These are phyloP conservation scores for Claviceps monticola DNA, from an alignment of 2,329 filamentous ascomycete genomes.

Conservation along the genomic window DNA sequence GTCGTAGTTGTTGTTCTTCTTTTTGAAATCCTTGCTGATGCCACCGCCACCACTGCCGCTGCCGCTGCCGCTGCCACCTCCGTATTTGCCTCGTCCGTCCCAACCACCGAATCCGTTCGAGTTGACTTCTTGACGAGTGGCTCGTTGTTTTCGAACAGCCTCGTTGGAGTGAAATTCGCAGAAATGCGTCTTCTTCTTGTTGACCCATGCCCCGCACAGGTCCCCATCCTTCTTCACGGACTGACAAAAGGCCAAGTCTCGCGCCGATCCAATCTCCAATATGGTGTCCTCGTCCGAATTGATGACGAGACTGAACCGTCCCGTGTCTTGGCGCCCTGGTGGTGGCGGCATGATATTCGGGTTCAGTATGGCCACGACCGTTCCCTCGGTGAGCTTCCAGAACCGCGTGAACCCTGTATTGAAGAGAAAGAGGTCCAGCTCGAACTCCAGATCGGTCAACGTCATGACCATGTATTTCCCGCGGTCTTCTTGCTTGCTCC, in stretches of 20 bases:
- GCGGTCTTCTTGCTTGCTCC: conserved; percentile 37
- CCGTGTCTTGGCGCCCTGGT: conserved; percentile 58
- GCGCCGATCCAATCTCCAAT: conserved; percentile 71
- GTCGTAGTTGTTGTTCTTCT: conserved; percentile 35
- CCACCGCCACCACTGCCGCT: neutral
- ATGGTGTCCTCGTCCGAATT: conserved; percentile 79
- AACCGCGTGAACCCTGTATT: conserved; percentile 80
- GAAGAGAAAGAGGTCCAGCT: conserved; percentile 86
- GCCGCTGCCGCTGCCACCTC: neutral
- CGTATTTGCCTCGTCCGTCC: conserved; percentile 18
- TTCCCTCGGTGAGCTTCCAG: conserved; percentile 89
- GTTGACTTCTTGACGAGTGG: conserved; percentile 67
- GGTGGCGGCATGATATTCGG: conserved; percentile 82
- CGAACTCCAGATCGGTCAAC: conserved; percentile 78
- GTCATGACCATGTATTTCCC: conserved; percentile 90
- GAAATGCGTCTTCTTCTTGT: conserved; percentile 73
- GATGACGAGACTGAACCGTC: conserved; percentile 73
- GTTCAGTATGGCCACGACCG: conserved; percentile 82
- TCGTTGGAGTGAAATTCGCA: conserved; percentile 89
- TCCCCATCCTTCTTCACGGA: conserved; percentile 73
- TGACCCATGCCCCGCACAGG: conserved; percentile 71
- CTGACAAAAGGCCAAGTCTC: conserved; percentile 83
- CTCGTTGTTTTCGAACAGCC: conserved; percentile 53
- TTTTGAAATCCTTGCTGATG: conserved; percentile 9
- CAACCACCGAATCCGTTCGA: conserved; percentile 38